Evolutionary conservation across 1,139 yeast species (phyloP).

Genomic region (Petasospora fabianii): DNA sequence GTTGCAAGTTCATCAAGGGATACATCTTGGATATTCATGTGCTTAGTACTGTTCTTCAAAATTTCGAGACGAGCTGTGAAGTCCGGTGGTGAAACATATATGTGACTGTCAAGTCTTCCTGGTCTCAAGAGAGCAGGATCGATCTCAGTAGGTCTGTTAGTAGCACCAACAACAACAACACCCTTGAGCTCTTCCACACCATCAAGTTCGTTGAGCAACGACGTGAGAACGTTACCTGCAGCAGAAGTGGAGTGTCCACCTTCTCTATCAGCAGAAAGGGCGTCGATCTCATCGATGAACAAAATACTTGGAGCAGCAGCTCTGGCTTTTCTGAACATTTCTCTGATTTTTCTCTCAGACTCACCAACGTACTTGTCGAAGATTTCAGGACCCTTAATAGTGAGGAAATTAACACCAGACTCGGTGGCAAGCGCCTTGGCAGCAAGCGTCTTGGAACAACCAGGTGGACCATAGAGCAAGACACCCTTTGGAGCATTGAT

Average conservation of each 20-base stretch:
- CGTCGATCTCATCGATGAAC: slow-evolving; percentile 94
- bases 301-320: slow-evolving; percentile 92
- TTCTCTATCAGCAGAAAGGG: slow-evolving; percentile 72
- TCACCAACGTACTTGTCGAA: slow-evolving; percentile 95
- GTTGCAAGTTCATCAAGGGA: slow-evolving; percentile 53
- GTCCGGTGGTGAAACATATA: slow-evolving; percentile 92
- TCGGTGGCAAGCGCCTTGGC: slow-evolving; percentile 96
- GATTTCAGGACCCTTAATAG: slow-evolving; percentile 94
- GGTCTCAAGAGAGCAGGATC: slow-evolving; percentile 92
- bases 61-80: slow-evolving; percentile 73
- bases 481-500: slow-evolving; percentile 91
- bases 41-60: slow-evolving; percentile 58
- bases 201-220: slow-evolving; percentile 88
- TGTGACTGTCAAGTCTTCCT: slow-evolving; percentile 88
- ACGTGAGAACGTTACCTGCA: slow-evolving; percentile 81
- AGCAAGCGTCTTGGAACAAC: slow-evolving; percentile 90
- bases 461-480: slow-evolving; percentile 91
- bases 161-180: slow-evolving; percentile 91
- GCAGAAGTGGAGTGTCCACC: slow-evolving; percentile 64
- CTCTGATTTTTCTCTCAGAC: slow-evolving; percentile 84
- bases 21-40: slow-evolving; percentile 46
- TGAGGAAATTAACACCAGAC: slow-evolving; percentile 86
- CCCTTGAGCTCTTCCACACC: slow-evolving; percentile 94
- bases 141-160: slow-evolving; percentile 88
- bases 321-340: slow-evolving; percentile 85